Base-by-base conservation (phyloP, 2,329 filamentous ascomycete species). In the Camillea tinctor region DNA sequence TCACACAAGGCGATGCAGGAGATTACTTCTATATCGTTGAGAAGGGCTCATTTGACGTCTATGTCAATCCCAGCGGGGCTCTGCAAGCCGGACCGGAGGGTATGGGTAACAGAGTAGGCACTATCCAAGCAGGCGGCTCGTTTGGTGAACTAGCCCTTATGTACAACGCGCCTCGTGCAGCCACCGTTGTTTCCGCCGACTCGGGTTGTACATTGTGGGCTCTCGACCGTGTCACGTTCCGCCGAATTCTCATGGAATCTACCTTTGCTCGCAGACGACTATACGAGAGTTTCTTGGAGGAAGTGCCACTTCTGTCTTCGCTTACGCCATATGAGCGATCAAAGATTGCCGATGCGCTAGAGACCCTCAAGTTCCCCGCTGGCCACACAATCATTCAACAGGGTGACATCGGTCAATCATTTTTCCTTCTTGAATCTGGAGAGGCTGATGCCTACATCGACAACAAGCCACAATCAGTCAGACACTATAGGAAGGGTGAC, bases 1-100 rank as follows among this genome's bases (percentile, higher is more conserved):
- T 99, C 67, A 90, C 88, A 54, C 95, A 99, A 79, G 95, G 95
- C 58, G 95, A 98, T 71, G 89, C 93, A 0, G 95, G 95, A 50
- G 95, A 99, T 77, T 98, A 91, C 80, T 99, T 99, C 79, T 99
- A 99, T 75, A 88, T 99, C 23, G 93, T 98, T 19, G 95, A 99
- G 75, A 90, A 89, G 65, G 95, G 95, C 49, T 83, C 83, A 21
- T 98, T 98, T 71, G 92, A 97, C 69, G 89, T 98, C 59, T 92
- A 95, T 72, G 93, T 98, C 76, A 93, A 97, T 74, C 75, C 83
- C 13, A 84, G 84, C 9, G 94, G 95, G 61, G 80, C 86, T 49
- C 82, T 96, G 57, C 91, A 96, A 72, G 82, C 92, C 7, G 94
- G 94, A 0, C 81, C 85, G 0, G 88, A 93, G 52, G 95, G 94